A percentile compares a stretch with the other conserved stretches of the same genome.
Conservation (phyloP, 2,329 filamentous ascomycete species). For the Neofusicoccum umdonicola region DNA sequence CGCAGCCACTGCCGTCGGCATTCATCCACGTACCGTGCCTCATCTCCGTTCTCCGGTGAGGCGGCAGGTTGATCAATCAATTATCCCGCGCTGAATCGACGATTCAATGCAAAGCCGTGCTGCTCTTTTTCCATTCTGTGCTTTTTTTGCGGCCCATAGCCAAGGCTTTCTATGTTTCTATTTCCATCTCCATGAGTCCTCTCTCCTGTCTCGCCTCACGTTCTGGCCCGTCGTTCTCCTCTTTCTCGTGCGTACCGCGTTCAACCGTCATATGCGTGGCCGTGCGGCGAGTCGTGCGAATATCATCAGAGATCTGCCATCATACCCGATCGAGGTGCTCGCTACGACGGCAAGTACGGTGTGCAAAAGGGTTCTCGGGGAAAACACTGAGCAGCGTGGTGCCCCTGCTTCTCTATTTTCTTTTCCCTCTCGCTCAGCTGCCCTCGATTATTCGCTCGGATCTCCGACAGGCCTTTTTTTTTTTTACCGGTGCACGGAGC, state of each 20-base stretch:
- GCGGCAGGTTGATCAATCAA: neutral
- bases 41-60: neutral
- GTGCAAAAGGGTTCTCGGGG: neutral
- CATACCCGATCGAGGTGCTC: neutral
- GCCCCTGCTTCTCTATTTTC: neutral
- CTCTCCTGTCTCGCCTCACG: neutral
- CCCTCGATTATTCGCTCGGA: no score
- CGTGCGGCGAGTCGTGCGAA: neutral
- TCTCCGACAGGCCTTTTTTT: no score
- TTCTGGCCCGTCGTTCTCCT: neutral
- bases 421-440: neutral
- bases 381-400: neutral
- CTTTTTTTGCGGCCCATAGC: neutral
- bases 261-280: neutral
- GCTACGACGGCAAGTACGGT: neutral
- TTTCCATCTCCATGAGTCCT: neutral
- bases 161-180: no score
- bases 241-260: neutral
- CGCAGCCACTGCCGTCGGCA: slow-evolving; percentile 5
- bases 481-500: no score
- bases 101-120: neutral
- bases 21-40: neutral
- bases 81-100: neutral
- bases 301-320: neutral
- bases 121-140: neutral